Evolutionary conservation across 78 protist genomes (phyloP).

Genomic region (Monocercomonoides exilis): DNA sequence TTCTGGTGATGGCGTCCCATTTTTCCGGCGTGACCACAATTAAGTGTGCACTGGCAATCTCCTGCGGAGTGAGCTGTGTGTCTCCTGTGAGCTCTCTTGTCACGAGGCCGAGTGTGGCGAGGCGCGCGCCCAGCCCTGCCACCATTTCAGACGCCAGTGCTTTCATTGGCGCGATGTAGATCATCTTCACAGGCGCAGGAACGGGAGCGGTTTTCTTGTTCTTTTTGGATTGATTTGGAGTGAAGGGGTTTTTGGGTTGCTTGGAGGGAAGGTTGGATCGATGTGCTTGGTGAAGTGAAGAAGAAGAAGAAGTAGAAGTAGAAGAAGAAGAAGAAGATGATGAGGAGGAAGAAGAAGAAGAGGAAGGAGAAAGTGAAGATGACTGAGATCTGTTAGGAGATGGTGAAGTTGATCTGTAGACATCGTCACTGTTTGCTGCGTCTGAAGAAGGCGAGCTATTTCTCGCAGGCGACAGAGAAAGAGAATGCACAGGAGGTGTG

Average conservation of each 20-base stretch:
- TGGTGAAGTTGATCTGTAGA: too few species aligned
- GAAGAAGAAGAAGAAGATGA: too few species aligned
- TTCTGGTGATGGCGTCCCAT: slow-evolving; percentile 98
- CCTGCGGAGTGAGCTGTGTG: slow-evolving; percentile 87
- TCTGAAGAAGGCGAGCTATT: too few species aligned
- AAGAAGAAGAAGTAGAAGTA: background rate
- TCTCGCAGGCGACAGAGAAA: too few species aligned
- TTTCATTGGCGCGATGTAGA: slow-evolving; percentile 99
- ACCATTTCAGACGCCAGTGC: slow-evolving; percentile 94
- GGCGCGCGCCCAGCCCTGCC: slow-evolving; percentile 60
- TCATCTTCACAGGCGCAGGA: slow-evolving; percentile 62
- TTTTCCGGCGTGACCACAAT: slow-evolving; percentile 98
- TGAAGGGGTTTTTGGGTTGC: too few species aligned
- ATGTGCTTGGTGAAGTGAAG: background rate
- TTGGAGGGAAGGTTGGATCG: background rate
- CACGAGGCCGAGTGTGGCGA: slow-evolving; percentile 61
- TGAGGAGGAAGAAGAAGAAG: background rate
- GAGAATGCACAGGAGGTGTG: too few species aligned
- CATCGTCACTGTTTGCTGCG: too few species aligned
- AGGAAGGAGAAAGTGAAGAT: background rate
- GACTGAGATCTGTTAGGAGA: too few species aligned
- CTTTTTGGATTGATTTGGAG: too few species aligned
- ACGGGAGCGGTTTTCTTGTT: background rate
- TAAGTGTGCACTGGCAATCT: slow-evolving; percentile 51
- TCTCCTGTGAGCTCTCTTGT: slow-evolving; percentile 93